Percentiles rank a stretch among this genome's conserved stretches.
Evolutionary conservation across 1,139 yeast species (phyloP).

Genomic region (Blastobotrys proliferans): DNA sequence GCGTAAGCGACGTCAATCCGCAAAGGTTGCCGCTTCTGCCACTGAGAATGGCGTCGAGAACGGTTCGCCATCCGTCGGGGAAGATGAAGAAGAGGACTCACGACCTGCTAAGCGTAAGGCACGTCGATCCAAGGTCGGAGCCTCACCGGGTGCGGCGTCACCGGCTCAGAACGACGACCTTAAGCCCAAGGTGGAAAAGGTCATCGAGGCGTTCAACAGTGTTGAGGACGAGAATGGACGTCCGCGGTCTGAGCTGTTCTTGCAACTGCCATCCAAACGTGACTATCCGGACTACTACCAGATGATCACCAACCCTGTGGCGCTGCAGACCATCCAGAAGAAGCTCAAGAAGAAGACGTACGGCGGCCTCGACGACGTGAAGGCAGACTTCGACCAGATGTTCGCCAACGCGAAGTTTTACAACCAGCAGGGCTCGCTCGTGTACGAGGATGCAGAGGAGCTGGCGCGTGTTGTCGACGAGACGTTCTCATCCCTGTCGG

Average conservation of each 20-base stretch:
- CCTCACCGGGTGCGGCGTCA: constrained; percentile 1
- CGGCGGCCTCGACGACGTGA: constrained; percentile 52
- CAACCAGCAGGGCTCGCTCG: constrained; percentile 85
- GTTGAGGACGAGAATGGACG: constrained; percentile 30
- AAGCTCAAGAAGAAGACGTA: constrained; percentile 48
- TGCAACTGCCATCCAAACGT: constrained; percentile 61
- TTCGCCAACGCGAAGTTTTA: constrained; percentile 79
- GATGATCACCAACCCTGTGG: constrained; percentile 75
- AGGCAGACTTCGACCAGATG: constrained; percentile 72
- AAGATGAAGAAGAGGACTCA: constrained; percentile 16
- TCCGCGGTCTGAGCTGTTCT: constrained; percentile 52
- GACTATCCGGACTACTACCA: constrained; percentile 85
- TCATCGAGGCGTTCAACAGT: constrained; percentile 23
- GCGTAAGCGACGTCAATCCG: background rate
- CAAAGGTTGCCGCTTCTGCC: constrained; percentile 5
- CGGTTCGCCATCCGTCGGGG: constrained; percentile 12
- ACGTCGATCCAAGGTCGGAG: constrained; percentile 2
- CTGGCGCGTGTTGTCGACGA: constrained; percentile 42
- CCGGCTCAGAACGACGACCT: background rate
- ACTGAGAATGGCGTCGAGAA: background rate
- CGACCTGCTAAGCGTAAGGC: constrained; percentile 18
- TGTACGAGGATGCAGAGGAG: constrained; percentile 68
- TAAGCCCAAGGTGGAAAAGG: constrained; percentile 21
- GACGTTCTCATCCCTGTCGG: background rate
- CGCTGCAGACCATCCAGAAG: constrained; percentile 63